Evolutionary conservation across 2,329 filamentous ascomycete species (phyloP), one percentile per base, ranked within the genome.

Genomic region (Fusarium neocosmosporiellum): DNA sequence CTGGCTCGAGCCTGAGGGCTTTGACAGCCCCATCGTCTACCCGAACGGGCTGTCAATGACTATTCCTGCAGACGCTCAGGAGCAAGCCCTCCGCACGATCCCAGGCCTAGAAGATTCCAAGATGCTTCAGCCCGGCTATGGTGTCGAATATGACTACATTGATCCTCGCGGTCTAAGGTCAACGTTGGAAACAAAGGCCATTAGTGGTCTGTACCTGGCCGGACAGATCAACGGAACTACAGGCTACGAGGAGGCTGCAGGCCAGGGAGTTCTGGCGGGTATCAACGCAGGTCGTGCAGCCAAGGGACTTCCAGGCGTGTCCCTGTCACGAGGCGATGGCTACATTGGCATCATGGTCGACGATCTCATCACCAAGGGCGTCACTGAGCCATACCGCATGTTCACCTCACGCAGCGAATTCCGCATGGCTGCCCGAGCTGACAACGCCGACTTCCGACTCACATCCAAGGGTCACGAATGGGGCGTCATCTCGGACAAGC

Each of bases 261-360:
- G 94, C 0, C 96, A 99, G 81, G 96, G 96, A 11, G 88, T 99
- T 54, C 85, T 99, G 16, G 96, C 96, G 0, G 96, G 96, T 34
- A 95, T 96, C 77, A 99, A 99, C 79, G 96, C 96, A 1, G 96
- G 96, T 3, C 88, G 96, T n/a, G 88, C 91, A 2, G 90, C 95
- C 0, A 88, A 90, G 69, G 88, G 89, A 1, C 90, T 92, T 66
- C 81, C 86, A 2, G 88, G 91, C 0, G 86, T 97, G 69, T 89
- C 89, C 0, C 85, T 99, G 33, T 91, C 91, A 9, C 89, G 96
- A 72, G 92, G 93, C 2, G 96, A 99, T 81, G 95, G 94, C 14
- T 99, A 98, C 81, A 98, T 99, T 78, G 96, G 96, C 74, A 93
- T 99, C 83, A 98, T 99, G 95, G 95, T 99, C 77, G 96, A 99